phyloP scores from a whole-genome alignment of 2,329 filamentous ascomycete genomes.

The Kalmusia sp. region DNA sequence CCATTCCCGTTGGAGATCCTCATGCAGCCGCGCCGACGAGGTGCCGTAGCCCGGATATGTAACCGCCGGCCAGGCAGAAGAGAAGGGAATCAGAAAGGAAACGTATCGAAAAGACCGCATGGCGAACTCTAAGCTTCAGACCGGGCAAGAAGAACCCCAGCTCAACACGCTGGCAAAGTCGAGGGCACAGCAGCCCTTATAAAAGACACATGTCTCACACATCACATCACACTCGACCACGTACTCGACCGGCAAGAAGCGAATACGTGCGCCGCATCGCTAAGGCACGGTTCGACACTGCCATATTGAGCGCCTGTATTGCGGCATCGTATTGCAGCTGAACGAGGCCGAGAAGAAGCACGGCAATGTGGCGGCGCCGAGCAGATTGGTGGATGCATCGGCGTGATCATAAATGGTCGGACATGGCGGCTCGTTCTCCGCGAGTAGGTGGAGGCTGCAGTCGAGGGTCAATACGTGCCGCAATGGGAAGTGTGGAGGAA shows the following conservation, averaged over 20 bases:
- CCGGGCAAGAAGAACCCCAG: background rate
- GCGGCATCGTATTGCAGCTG: background rate
- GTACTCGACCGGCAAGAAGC: background rate
- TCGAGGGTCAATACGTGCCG: background rate
- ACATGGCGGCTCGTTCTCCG: slow-evolving; percentile 6
- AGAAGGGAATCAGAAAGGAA: slow-evolving; percentile 1
- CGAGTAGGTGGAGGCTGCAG: background rate
- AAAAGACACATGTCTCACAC: slow-evolving; percentile 1
- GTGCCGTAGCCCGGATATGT: background rate
- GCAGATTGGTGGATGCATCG: slow-evolving; percentile 3
- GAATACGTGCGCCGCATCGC: slow-evolving; percentile 3
- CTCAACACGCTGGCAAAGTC: background rate
- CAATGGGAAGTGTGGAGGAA: background rate
- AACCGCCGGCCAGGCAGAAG: background rate
- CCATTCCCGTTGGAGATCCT: slow-evolving; percentile 8
- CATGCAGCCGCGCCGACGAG: background rate
- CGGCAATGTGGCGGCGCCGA: background rate
- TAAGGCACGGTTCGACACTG: background rate
- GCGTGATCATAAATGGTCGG: background rate
- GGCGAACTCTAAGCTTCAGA: background rate
- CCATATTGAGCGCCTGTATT: background rate
- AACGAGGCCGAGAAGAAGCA: background rate
- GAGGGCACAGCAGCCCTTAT: background rate
- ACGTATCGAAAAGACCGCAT: slow-evolving; percentile 7
- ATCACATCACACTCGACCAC: background rate